Percentiles rank a stretch among this genome's conserved stretches.
Conservation (phyloP, 1,139 yeast genomes). For the Candida sanyaensis region DNA sequence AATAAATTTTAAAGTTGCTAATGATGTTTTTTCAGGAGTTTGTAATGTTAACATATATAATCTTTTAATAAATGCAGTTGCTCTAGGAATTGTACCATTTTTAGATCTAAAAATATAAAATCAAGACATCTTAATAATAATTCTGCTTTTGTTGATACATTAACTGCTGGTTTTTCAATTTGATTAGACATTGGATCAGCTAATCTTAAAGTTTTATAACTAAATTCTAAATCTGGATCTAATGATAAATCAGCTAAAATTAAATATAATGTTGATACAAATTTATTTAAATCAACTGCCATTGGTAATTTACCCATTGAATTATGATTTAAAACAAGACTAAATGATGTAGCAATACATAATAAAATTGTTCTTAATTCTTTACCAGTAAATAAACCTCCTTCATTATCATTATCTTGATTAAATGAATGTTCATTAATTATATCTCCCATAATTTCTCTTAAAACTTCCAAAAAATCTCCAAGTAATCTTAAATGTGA, state of each 20-base stretch:
- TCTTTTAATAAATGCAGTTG: conserved; percentile 82
- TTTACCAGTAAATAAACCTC: conserved; percentile 33
- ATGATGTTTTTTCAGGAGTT: conserved; percentile 84
- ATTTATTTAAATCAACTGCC: conserved; percentile 65
- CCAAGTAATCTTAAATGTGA: conserved; percentile 91
- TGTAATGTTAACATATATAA: conserved; percentile 66
- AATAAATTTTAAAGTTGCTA: conserved; percentile 74
- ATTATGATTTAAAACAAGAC: conserved; percentile 74
- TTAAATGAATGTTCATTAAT: conserved; percentile 33
- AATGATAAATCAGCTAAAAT: conserved; percentile 66
- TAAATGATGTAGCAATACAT: conserved; percentile 86
- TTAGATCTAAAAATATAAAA: conserved; percentile 74
- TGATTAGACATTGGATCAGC: conserved; percentile 65
- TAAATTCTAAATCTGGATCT: conserved; percentile 84
- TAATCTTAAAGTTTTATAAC: conserved; percentile 75
- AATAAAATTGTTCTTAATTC: conserved; percentile 72
- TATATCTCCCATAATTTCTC: conserved; percentile 68
- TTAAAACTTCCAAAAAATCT: conserved; percentile 83
- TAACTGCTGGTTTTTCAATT: conserved; percentile 65
- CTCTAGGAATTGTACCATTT: conserved; percentile 70
- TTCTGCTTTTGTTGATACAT: conserved; percentile 88
- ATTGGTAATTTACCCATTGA: conserved; percentile 57
- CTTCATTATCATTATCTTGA: conserved; percentile 26
- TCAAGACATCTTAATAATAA: conserved; percentile 77
- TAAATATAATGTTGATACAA: conserved; percentile 71